These are phyloP conservation scores for Candida vartiovaarae DNA, from an alignment of 805 yeast species.

Conservation along the genomic window DNA sequence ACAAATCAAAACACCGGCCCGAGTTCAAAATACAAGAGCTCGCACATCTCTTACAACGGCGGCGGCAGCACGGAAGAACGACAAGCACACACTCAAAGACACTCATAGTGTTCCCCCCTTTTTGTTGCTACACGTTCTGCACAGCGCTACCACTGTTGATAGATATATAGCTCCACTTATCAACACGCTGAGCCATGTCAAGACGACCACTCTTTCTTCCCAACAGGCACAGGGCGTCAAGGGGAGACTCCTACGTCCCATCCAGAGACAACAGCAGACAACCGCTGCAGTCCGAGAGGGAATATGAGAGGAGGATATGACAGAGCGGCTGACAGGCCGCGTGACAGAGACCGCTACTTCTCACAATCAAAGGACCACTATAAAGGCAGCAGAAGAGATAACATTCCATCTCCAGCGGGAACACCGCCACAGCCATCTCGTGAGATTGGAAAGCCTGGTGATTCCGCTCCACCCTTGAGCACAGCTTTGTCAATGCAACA, in stretches of 20 bases:
- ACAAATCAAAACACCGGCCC: too few species aligned
- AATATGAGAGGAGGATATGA: neutral
- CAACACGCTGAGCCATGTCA: neutral
- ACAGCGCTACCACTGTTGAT: too few species aligned
- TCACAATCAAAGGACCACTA: neutral
- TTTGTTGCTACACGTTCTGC: too few species aligned
- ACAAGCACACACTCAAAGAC: neutral
- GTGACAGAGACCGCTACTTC: neutral
- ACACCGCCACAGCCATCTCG: too few species aligned
- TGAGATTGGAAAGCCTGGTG: too few species aligned
- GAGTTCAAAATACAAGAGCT: too few species aligned
- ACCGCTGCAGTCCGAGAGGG: neutral
- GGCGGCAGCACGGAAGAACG: too few species aligned
- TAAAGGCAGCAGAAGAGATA: neutral
- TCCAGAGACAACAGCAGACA: neutral
- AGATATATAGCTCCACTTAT: neutral
- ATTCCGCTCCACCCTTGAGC: too few species aligned
- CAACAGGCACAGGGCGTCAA: neutral
- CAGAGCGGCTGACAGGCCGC: neutral
- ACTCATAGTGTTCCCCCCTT: neutral
- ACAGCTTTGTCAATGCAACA: too few species aligned
- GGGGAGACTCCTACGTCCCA: neutral
- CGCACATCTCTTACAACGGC: too few species aligned
- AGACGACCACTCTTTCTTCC: conserved; percentile 1
- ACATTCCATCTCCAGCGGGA: too few species aligned